Evolutionary conservation across 306 rosid species (phyloP), one percentile per base, ranked within the genome.

Genomic region (Quercus berberidifolia): DNA sequence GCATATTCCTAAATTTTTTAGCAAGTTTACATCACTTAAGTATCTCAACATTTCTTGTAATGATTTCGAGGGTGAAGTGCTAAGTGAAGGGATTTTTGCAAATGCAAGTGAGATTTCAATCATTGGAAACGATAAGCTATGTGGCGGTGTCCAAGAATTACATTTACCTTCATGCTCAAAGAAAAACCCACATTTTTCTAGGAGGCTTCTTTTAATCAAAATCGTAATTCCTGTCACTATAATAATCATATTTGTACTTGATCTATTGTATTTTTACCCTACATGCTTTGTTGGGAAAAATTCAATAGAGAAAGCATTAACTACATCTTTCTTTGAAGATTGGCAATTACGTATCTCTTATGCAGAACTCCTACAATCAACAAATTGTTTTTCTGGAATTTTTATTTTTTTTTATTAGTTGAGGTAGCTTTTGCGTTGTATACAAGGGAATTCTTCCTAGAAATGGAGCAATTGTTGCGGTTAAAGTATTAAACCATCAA

Each of bases 361-460:
- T 70, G 63, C 65, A 5, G 81, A 82, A 30, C 71, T 85, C 14
- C 57, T 6, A 3, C 62, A 70, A 60, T 35, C 41, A 35, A 35
- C 41, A 6, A 35, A 78, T 8, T 80, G 85, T 4, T 88, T 88
- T 76, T n/a, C n/a, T n/a, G n/a, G n/a, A n/a, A n/a, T n/a, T n/a
- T n/a, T n/a, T n/a, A n/a, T n/a, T n/a, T n/a, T n/a, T n/a, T n/a
- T n/a, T n/a, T n/a, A n/a, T n/a, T n/a, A n/a, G n/a, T n/a, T n/a
- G n/a, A n/a, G n/a, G 88, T 79, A 77, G 84, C 57, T 87, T 85
- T 76, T 80, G 87, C 67, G 76, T 71, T 64, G 85, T 83, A 3
- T 86, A 86, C 59, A 86, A 78, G 75, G 89, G 87, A 69, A 6
- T 35, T 35, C 9, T 35, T 6, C 2, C 41, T 6, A 5, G 9